Evolutionary conservation across 139 green algal genomes (phyloP).

Genomic region (Chlamydomonas incerta): DNA sequence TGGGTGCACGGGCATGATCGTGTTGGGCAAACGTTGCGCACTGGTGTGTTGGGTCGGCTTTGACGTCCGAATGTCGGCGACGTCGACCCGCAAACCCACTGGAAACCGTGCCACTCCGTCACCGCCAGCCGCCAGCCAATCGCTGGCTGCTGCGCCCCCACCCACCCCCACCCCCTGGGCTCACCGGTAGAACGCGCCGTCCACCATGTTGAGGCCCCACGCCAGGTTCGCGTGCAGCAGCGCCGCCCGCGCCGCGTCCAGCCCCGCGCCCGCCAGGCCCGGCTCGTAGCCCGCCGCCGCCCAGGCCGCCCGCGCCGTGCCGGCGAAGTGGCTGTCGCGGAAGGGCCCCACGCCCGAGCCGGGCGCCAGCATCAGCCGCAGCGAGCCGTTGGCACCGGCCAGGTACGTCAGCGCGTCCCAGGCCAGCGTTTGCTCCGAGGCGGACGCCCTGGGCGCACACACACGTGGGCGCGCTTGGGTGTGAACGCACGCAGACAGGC

Average conservation of each 20-base stretch:
- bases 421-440: neutral
- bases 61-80: no score
- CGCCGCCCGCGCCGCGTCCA: neutral
- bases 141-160: no score
- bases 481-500: no score
- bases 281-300: neutral
- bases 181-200: conserved; percentile 3
- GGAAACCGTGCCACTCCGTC: no score
- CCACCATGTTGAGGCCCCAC: conserved; percentile 8
- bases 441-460: neutral
- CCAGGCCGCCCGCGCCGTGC: neutral
- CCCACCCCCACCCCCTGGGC: neutral
- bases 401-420: conserved; percentile 8
- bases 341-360: neutral
- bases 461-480: no score
- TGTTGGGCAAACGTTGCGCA: no score
- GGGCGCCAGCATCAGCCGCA: neutral
- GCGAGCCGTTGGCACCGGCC: neutral
- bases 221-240: conserved; percentile 6
- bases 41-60: no score
- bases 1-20: no score
- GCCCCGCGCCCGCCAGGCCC: neutral
- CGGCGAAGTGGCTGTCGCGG: conserved; percentile 1
- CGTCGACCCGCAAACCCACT: no score
- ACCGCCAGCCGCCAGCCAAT: no score